Evolutionary conservation across 176 grass and related monocot genomes (phyloP).

Genomic region (Canna indica): DNA sequence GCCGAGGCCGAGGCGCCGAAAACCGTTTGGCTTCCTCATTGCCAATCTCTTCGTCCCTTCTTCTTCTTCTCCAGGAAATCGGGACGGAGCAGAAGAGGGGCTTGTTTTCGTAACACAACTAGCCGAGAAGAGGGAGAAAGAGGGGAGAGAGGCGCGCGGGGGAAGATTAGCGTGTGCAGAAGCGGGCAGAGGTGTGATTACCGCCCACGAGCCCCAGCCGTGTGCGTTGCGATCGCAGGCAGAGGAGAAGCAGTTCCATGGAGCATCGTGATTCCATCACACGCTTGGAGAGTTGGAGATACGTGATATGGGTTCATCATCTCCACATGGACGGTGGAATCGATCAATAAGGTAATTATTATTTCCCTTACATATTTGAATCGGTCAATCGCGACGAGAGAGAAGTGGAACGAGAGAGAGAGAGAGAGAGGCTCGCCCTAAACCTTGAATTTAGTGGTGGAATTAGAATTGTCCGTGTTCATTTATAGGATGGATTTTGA

Average conservation of each 20-base stretch:
- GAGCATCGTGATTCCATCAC: constrained; percentile 28
- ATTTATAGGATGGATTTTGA: background rate
- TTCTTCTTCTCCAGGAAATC: too few species aligned
- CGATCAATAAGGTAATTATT: too few species aligned
- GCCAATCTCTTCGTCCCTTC: background rate
- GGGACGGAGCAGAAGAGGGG: background rate
- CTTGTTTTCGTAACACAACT: background rate
- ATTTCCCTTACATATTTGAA: too few species aligned
- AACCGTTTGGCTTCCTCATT: constrained; percentile 2
- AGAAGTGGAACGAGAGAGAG: background rate
- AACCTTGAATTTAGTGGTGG: background rate
- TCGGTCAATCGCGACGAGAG: background rate
- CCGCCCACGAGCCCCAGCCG: constrained; percentile 38
- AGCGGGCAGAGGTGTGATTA: constrained; percentile 50
- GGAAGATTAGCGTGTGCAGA: constrained; percentile 41
- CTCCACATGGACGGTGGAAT: background rate
- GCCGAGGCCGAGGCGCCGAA: background rate
- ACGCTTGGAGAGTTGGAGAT: background rate
- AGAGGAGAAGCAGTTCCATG: constrained; percentile 33
- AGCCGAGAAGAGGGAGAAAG: constrained; percentile 4
- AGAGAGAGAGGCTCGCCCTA: background rate
- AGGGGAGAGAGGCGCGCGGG: background rate
- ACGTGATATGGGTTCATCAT: background rate
- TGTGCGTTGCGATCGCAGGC: constrained; percentile 25
- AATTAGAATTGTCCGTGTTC: background rate